These are phyloP conservation scores for Yamadazyma mexicana DNA, from an alignment of 1,139 yeast species.

Conservation along the genomic window DNA sequence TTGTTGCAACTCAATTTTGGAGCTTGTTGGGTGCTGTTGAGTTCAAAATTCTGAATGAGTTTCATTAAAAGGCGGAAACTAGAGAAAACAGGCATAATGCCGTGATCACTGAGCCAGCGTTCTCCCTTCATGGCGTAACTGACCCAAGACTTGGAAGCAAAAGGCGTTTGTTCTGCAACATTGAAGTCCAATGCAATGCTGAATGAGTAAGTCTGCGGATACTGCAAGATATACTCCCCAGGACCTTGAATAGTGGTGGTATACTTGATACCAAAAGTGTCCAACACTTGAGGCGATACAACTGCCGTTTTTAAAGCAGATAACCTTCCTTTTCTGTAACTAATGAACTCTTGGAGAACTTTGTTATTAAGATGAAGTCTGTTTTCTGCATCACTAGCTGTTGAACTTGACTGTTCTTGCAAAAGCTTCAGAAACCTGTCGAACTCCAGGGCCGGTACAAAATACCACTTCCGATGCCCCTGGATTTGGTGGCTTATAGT, in stretches of 20 bases:
- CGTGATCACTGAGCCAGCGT: slow-evolving; percentile 53
- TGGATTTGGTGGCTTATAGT: slow-evolving; percentile 72
- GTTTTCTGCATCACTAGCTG: neutral
- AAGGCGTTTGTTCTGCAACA: slow-evolving; percentile 54
- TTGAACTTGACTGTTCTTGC: neutral
- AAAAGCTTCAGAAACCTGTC: slow-evolving; percentile 51
- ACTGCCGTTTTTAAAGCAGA: neutral
- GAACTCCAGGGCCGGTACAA: slow-evolving; percentile 70
- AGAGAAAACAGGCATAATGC: slow-evolving; percentile 52
- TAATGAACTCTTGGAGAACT: slow-evolving; percentile 26
- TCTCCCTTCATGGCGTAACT: slow-evolving; percentile 48
- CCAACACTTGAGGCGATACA: slow-evolving; percentile 52
- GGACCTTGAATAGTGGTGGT: slow-evolving; percentile 53
- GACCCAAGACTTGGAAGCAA: slow-evolving; percentile 64
- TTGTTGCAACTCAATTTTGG: slow-evolving; percentile 2
- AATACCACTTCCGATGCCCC: slow-evolving; percentile 73
- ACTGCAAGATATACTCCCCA: slow-evolving; percentile 60
- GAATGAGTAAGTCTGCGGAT: slow-evolving; percentile 54
- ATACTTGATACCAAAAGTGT: slow-evolving; percentile 46
- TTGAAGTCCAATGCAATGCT: slow-evolving; percentile 54
- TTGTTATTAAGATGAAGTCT: neutral
- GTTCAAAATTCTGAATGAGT: slow-evolving; percentile 44
- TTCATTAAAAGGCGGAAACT: slow-evolving; percentile 47
- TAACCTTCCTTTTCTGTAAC: neutral
- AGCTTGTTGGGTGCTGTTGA: slow-evolving; percentile 8